Evolutionary conservation across 1,139 yeast genomes (phyloP).

Genomic region (Yamadazyma kanchanaburiensis): DNA sequence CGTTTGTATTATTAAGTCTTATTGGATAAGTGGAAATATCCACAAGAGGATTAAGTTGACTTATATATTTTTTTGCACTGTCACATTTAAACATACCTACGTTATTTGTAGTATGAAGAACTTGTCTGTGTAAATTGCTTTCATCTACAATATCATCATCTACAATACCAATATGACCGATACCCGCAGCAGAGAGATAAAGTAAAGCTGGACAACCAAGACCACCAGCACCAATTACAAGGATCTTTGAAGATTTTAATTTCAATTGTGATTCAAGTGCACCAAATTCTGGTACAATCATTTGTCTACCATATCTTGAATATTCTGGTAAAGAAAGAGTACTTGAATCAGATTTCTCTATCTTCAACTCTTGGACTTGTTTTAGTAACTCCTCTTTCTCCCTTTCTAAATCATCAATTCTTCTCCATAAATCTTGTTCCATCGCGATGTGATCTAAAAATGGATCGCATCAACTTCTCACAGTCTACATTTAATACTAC

Average conservation of each 20-base stretch:
- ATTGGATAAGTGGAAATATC: constrained; percentile 48
- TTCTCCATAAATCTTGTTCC: too few species aligned
- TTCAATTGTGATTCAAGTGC: constrained; percentile 51
- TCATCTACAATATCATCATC: constrained; percentile 84
- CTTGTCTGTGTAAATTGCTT: constrained; percentile 88
- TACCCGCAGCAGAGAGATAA: constrained; percentile 84
- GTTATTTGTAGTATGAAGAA: constrained; percentile 63
- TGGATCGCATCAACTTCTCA: too few species aligned
- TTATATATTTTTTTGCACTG: constrained; percentile 60
- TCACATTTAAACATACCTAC: constrained; percentile 76
- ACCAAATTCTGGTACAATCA: constrained; percentile 83
- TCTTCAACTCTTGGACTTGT: constrained; percentile 1
- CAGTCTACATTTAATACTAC: too few species aligned
- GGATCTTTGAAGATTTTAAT: constrained; percentile 54
- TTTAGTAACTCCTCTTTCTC: constrained; percentile 19
- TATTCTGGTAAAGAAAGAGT: constrained; percentile 62
- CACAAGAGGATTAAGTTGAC: constrained; percentile 65
- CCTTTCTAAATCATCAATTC: too few species aligned
- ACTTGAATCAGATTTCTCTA: too few species aligned
- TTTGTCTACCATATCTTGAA: constrained; percentile 85
- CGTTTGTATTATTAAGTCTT: constrained; percentile 54
- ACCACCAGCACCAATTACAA: constrained; percentile 96
- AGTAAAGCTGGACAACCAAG: constrained; percentile 89
- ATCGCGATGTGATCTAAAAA: too few species aligned
- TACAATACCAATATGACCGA: constrained; percentile 81